phyloP scores from a whole-genome alignment of 108 stramenopile species.

The Nannochloropsis granulata region DNA sequence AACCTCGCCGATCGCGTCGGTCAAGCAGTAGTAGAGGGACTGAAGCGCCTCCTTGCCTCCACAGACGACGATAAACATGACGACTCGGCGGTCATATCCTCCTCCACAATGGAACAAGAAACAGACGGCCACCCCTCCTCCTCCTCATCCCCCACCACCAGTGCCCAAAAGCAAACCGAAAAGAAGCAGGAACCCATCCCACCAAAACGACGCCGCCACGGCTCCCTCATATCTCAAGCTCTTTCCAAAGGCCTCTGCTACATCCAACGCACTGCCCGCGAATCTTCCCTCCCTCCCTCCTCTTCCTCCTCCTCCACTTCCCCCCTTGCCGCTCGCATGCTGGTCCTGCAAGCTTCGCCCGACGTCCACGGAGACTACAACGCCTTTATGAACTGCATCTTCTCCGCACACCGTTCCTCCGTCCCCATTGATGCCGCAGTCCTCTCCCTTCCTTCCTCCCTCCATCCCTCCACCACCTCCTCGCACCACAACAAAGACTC shows the following conservation, averaged over 20 bases:
- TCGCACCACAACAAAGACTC: not conserved
- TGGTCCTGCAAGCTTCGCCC: conserved; percentile 62
- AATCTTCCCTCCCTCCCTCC: not conserved
- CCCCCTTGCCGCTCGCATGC: conserved; percentile 45
- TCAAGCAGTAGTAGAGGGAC: not conserved
- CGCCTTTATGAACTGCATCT: conserved; percentile 71
- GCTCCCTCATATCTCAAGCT: conserved; percentile 42
- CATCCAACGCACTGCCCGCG: conserved; percentile 1
- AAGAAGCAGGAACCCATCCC: not conserved
- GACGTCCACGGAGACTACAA: conserved; percentile 69
- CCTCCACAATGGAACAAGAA: no score
- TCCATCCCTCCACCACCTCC: not conserved
- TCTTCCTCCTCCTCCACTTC: not conserved
- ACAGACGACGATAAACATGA: no score
- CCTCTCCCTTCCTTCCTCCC: not conserved
- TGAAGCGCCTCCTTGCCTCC: not conserved
- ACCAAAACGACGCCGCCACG: conserved; percentile 52
- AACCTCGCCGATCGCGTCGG: not conserved
- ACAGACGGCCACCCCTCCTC: no score
- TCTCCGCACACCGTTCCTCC: conserved; percentile 51
- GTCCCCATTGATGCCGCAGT: conserved; percentile 49
- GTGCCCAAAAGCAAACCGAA: no score
- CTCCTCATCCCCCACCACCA: no score
- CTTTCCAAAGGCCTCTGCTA: not conserved
- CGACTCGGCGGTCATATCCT: no score